Evolutionary conservation across 106 monocot species (phyloP).

Genomic region (Dendrobium chrysotoxum): DNA sequence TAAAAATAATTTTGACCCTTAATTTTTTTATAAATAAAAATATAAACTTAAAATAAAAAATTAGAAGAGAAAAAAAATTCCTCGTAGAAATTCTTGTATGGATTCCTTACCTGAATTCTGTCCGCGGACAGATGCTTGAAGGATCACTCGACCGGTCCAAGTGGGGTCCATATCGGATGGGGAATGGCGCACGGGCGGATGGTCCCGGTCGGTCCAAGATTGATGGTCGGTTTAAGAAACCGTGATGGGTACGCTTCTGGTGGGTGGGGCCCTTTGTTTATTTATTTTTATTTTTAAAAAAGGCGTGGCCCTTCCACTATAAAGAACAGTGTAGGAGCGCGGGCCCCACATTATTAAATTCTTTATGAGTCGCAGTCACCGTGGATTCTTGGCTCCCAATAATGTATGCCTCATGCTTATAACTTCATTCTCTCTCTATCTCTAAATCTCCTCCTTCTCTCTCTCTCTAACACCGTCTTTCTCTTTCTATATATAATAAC

Average conservation of each 20-base stretch:
- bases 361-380: neutral
- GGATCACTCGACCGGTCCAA: too few relatives aligned
- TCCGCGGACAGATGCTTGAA: too few relatives aligned
- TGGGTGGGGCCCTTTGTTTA: neutral
- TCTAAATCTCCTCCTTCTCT: neutral
- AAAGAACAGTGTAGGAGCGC: neutral
- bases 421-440: neutral
- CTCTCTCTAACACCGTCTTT: too few relatives aligned
- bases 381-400: neutral
- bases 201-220: constrained; percentile 1
- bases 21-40: too few relatives aligned
- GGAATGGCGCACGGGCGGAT: neutral
- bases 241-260: neutral
- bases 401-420: neutral
- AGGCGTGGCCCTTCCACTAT: neutral
- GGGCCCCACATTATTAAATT: too few relatives aligned
- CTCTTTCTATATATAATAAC: too few relatives aligned
- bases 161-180: neutral
- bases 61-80: too few relatives aligned
- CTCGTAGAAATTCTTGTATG: too few relatives aligned
- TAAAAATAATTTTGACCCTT: too few relatives aligned
- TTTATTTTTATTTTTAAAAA: neutral
- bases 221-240: neutral
- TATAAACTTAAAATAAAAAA: too few relatives aligned
- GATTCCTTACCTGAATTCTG: too few relatives aligned